A percentile compares a stretch with the other conserved stretches of the same genome.
These are phyloP conservation scores for Dactylella cylindrospora DNA, from an alignment of 2,329 filamentous ascomycete genomes.

Conservation along the genomic window DNA sequence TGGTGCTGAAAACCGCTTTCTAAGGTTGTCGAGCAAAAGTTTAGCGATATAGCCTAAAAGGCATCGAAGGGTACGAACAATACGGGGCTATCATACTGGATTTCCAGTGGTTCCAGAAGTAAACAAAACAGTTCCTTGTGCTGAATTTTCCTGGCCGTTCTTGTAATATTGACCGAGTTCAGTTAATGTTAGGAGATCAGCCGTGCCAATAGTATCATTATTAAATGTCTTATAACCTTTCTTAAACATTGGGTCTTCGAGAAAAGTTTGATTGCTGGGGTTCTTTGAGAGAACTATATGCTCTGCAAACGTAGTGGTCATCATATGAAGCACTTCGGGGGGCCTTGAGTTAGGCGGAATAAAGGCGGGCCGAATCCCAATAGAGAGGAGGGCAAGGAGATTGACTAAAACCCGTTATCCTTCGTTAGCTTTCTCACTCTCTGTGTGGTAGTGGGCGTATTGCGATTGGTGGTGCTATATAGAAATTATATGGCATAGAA, in stretches of 20 bases:
- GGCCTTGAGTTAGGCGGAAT: constrained; percentile 20
- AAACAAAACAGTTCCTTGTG: constrained; percentile 28
- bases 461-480: no score
- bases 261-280: neutral
- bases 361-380: constrained; percentile 19
- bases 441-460: no score
- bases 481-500: no score
- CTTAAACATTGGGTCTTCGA: no score
- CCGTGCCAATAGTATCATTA: no score
- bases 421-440: no score
- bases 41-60: neutral
- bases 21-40: neutral
- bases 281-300: neutral
- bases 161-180: constrained; percentile 1
- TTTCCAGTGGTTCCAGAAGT: constrained; percentile 36
- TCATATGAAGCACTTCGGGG: constrained; percentile 6
- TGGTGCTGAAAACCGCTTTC: constrained; percentile 38
- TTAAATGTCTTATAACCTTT: no score
- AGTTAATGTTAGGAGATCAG: no score
- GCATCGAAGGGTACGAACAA: neutral
- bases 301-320: neutral
- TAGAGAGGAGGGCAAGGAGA: constrained; percentile 16
- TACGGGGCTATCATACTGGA: constrained; percentile 9
- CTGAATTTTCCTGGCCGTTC: neutral
- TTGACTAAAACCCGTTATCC: no score